A percentile compares a stretch with the other conserved stretches of the same genome.
phyloP scores from a whole-genome alignment of 2,329 filamentous ascomycete genomes.

The Neopestalotiopsis sp. region DNA sequence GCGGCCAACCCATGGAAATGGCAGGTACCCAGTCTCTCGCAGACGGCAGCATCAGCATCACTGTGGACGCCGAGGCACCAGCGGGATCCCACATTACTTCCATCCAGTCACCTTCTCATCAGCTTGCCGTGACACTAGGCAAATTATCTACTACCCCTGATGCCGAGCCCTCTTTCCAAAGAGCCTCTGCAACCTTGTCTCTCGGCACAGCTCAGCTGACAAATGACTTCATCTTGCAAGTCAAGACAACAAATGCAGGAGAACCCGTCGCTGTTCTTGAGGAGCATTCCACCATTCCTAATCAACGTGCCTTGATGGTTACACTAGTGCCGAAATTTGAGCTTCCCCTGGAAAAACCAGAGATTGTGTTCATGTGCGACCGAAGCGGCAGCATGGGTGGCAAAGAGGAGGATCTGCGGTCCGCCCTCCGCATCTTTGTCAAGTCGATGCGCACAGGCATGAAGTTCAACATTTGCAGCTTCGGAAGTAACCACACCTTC shows the following conservation, averaged over 20 bases:
- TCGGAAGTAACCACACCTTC: conserved; percentile 54
- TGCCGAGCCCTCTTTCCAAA: conserved; percentile 56
- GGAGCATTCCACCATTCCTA: conserved; percentile 62
- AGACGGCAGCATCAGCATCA: conserved; percentile 54
- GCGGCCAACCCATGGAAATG: conserved; percentile 46
- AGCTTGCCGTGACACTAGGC: conserved; percentile 68
- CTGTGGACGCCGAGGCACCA: conserved; percentile 64
- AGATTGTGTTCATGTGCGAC: conserved; percentile 77
- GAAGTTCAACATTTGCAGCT: conserved; percentile 75
- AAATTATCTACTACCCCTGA: conserved; percentile 51
- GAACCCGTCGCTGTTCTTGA: conserved; percentile 71
- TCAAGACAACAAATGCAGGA: conserved; percentile 64
- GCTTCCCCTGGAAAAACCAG: conserved; percentile 57
- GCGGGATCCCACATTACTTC: conserved; percentile 61
- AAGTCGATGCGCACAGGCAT: conserved; percentile 68
- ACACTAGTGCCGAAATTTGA: conserved; percentile 73
- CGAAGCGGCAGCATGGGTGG: conserved; percentile 69
- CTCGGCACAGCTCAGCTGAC: conserved; percentile 58
- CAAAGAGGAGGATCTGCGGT: conserved; percentile 58
- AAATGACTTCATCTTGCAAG: conserved; percentile 70
- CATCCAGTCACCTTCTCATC: conserved; percentile 71
- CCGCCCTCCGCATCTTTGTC: conserved; percentile 66
- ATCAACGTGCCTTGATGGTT: conserved; percentile 71
- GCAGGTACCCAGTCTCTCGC: conserved; percentile 23
- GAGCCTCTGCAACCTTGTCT: conserved; percentile 66